Evolutionary conservation across 2,329 filamentous ascomycete species (phyloP).

Genomic region (Blumeriella jaapii): DNA sequence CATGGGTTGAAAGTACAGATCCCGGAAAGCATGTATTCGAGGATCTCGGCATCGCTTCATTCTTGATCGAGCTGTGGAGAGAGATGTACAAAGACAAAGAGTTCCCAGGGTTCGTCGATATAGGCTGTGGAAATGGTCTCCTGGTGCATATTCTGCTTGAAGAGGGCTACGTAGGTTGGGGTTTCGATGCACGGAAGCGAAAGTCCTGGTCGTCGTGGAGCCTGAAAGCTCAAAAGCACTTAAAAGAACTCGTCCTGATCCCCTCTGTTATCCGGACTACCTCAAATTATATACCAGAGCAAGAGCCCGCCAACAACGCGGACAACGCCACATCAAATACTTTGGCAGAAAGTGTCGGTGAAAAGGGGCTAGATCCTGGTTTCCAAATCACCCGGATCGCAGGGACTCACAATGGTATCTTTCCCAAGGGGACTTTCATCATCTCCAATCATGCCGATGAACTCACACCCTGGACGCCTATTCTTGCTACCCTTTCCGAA

Average conservation of each 20-base stretch:
- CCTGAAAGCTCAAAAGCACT: slow-evolving; percentile 32
- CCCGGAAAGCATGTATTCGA: slow-evolving; percentile 91
- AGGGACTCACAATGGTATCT: slow-evolving; percentile 48
- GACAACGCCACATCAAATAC: neutral
- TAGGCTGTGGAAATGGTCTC: slow-evolving; percentile 90
- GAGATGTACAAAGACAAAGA: slow-evolving; percentile 55
- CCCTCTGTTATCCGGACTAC: slow-evolving; percentile 30
- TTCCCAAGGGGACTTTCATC: slow-evolving; percentile 70
- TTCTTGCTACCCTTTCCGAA: slow-evolving; percentile 64
- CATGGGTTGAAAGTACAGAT: slow-evolving; percentile 80
- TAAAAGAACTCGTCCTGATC: slow-evolving; percentile 50
- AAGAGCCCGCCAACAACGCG: neutral
- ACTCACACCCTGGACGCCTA: slow-evolving; percentile 88
- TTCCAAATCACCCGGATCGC: slow-evolving; percentile 29
- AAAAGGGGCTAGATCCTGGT: neutral
- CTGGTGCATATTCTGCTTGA: slow-evolving; percentile 70
- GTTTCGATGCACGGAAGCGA: slow-evolving; percentile 78
- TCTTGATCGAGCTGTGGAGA: slow-evolving; percentile 82
- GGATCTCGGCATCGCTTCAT: slow-evolving; percentile 81
- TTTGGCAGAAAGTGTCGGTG: slow-evolving; percentile 2
- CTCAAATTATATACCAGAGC: neutral
- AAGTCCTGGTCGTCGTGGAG: slow-evolving; percentile 77
- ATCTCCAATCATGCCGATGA: slow-evolving; percentile 97
- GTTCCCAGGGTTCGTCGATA: slow-evolving; percentile 89
- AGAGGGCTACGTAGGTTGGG: slow-evolving; percentile 79